Percentiles rank a stretch among this genome's conserved stretches.
Conservation (phyloP, 148 eudicot species). For the Pharnaceum exiguum region DNA sequence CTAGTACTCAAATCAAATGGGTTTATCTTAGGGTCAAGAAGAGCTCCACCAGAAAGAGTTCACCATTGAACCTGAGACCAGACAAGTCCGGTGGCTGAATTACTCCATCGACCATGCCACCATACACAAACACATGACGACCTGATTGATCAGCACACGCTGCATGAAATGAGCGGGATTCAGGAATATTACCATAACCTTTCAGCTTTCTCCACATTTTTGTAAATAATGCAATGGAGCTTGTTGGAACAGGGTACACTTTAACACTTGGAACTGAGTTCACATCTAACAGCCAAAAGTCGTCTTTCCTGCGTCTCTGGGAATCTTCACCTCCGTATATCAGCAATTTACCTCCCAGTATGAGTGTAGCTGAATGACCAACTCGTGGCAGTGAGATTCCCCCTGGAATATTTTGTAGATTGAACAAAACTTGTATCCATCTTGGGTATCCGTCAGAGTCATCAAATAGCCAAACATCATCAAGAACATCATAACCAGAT, state of each 20-base stretch:
- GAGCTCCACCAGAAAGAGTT: slow-evolving; percentile 72
- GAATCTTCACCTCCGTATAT: slow-evolving; percentile 97
- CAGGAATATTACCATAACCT: slow-evolving; percentile 47
- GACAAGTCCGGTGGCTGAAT: slow-evolving; percentile 51
- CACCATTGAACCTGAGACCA: slow-evolving; percentile 74
- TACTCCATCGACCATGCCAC: slow-evolving; percentile 89
- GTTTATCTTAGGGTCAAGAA: slow-evolving; percentile 6
- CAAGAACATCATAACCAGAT: slow-evolving; percentile 68
- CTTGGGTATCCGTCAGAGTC: slow-evolving; percentile 41
- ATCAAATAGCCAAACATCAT: slow-evolving; percentile 80
- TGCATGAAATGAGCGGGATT: slow-evolving; percentile 81
- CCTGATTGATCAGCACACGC: slow-evolving; percentile 84
- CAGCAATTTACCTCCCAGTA: slow-evolving; percentile 66
- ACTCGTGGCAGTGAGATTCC: slow-evolving; percentile 76
- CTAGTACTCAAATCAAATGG: too few relatives aligned
- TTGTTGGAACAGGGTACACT: slow-evolving; percentile 23
- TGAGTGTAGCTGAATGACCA: slow-evolving; percentile 88
- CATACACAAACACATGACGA: slow-evolving; percentile 60
- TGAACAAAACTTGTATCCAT: slow-evolving; percentile 60
- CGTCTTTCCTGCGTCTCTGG: slow-evolving; percentile 65
- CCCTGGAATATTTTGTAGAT: slow-evolving; percentile 43
- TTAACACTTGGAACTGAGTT: slow-evolving; percentile 32
- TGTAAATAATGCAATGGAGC: slow-evolving; percentile 17
- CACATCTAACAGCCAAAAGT: slow-evolving; percentile 83
- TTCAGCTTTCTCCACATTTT: slow-evolving; percentile 71